These are phyloP conservation scores for Neolentinus lepideus DNA, from an alignment of 1,284 basidiomycete genomes.

Conservation along the genomic window DNA sequence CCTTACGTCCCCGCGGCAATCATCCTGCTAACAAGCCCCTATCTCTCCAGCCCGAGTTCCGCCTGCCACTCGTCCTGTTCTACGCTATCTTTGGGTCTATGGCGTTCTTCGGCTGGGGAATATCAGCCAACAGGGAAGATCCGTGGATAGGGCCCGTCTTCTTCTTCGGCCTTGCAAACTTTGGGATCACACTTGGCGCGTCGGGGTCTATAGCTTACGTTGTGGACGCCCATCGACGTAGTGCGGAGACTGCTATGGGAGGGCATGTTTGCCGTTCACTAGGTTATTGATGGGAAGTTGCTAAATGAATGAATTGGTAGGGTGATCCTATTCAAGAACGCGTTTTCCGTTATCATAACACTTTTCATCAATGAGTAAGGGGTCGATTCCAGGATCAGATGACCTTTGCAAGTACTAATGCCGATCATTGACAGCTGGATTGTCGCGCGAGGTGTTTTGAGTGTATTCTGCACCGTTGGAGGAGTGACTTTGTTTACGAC, in stretches of 20 bases:
- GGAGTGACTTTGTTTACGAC: slow-evolving; percentile 10
- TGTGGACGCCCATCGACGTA: slow-evolving; percentile 14
- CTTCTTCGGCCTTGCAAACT: slow-evolving; percentile 15
- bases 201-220: slow-evolving; percentile 15
- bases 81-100: slow-evolving; percentile 13
- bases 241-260: slow-evolving; percentile 14
- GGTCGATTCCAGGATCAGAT: neutral
- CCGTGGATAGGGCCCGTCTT: slow-evolving; percentile 16
- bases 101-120: slow-evolving; percentile 14
- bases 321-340: slow-evolving; percentile 10
- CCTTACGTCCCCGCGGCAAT: neutral
- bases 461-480: slow-evolving; percentile 10
- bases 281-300: neutral
- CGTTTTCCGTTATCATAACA: slow-evolving; percentile 15
- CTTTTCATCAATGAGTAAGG: slow-evolving; percentile 15
- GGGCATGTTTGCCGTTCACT: slow-evolving; percentile 4
- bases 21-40: slow-evolving; percentile 1
- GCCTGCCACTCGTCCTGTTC: slow-evolving; percentile 12
- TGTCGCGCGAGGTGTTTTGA: slow-evolving; percentile 9
- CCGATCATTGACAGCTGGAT: slow-evolving; percentile 7
- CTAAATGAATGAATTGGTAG: slow-evolving; percentile 2
- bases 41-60: slow-evolving; percentile 11
- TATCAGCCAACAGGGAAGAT: slow-evolving; percentile 12
- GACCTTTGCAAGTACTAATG: neutral
- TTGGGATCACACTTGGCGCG: slow-evolving; percentile 13